Conservation (phyloP, 2,329 filamentous ascomycete species). For the Nemania sp. region DNA sequence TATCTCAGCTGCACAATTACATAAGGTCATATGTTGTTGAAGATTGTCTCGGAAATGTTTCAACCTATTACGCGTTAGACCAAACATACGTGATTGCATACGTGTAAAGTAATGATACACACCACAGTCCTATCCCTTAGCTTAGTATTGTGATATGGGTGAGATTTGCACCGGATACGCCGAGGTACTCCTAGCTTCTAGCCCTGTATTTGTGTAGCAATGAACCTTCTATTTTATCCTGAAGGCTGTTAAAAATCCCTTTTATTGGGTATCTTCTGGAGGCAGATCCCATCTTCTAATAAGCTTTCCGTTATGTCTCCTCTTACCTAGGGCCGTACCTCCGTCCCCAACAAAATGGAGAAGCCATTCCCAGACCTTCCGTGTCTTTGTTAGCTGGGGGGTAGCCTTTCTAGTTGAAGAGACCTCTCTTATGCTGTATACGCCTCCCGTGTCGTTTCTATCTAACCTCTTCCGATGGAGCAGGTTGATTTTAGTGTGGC, state of each 20-base stretch:
- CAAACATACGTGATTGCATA: too few relatives aligned
- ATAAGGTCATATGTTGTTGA: too few relatives aligned
- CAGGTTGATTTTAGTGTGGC: constrained; percentile 76
- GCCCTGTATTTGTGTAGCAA: background rate
- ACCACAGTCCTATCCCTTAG: too few relatives aligned
- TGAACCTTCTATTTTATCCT: background rate
- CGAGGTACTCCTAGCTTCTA: too few relatives aligned
- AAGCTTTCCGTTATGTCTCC: constrained; percentile 45
- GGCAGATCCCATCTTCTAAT: constrained; percentile 51
- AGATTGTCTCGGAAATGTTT: too few relatives aligned
- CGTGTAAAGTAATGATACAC: too few relatives aligned
- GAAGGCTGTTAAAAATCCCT: background rate
- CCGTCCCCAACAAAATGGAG: constrained; percentile 71
- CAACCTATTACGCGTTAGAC: too few relatives aligned
- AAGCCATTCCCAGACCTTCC: constrained; percentile 80
- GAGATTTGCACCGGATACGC: too few relatives aligned
- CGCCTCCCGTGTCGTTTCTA: constrained; percentile 64
- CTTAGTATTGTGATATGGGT: too few relatives aligned
- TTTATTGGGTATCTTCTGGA: constrained; percentile 49
- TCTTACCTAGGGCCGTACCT: constrained; percentile 43
- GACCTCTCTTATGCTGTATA: constrained; percentile 67
- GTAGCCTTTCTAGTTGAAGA: constrained; percentile 52
- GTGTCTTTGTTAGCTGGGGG: constrained; percentile 72
- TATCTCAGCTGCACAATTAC: too few relatives aligned
- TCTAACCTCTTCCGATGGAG: constrained; percentile 69